phyloP scores from a whole-genome alignment of 1,139 yeast species.

The Zygotorulaspora mrakii region DNA sequence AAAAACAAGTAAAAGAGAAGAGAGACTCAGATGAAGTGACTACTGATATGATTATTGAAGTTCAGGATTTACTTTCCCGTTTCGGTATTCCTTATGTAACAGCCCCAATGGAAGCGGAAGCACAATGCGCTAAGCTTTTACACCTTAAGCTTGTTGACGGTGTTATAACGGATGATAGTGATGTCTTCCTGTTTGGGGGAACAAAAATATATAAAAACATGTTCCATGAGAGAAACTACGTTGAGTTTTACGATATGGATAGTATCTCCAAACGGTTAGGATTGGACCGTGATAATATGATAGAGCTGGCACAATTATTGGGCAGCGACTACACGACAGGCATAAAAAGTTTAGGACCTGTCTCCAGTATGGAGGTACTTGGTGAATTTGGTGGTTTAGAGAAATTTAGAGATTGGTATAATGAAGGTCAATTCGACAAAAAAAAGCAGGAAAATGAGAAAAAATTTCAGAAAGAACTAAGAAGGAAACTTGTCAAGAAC shows the following conservation, averaged over 20 bases:
- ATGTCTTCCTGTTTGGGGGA: constrained; percentile 93
- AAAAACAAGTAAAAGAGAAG: constrained; percentile 59
- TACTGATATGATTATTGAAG: constrained; percentile 78
- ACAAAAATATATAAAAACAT: constrained; percentile 79
- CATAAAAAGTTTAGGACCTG: constrained; percentile 88
- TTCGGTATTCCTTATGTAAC: constrained; percentile 94
- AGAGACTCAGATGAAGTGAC: constrained; percentile 93
- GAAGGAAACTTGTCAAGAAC: constrained; percentile 55
- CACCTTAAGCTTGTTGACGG: constrained; percentile 80
- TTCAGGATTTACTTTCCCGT: constrained; percentile 76
- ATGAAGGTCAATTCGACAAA: constrained; percentile 40
- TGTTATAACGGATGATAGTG: constrained; percentile 94
- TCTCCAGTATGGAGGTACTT: constrained; percentile 83
- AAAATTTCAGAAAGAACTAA: constrained; percentile 52
- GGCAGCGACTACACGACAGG: constrained; percentile 97
- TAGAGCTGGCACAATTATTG: constrained; percentile 72
- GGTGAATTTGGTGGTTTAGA: constrained; percentile 67
- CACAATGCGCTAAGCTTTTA: constrained; percentile 84
- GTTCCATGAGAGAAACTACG: constrained; percentile 91
- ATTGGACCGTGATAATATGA: constrained; percentile 56
- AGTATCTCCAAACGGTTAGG: constrained; percentile 67
- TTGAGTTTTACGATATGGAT: constrained; percentile 69
- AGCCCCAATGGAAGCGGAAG: constrained; percentile 98
- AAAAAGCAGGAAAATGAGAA: constrained; percentile 42
- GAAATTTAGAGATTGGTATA: constrained; percentile 54